Base-by-base conservation (phyloP, 805 yeast genomes). In the Ogataea minuta region DNA sequence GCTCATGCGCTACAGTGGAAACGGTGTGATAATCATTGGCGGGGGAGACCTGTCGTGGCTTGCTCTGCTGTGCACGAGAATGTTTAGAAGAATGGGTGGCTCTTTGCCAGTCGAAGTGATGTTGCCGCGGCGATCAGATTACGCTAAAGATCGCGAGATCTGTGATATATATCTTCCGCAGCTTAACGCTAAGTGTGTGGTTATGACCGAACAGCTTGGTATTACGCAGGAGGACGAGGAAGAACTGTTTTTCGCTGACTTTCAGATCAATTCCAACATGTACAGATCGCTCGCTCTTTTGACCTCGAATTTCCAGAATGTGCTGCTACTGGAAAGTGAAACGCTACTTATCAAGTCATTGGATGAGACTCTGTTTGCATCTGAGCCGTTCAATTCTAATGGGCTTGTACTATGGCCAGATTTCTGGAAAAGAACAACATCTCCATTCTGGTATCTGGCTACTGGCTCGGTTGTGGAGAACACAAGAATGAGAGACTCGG, bases 371-470 rank as follows among this genome's bases (percentile, higher is more conserved):
- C 54, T 66, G 10, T 63, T 64, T 55, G 63, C 64, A 2, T 59
- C 69, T 13, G 71, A 73, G 36, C 77, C 83, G 4, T 81, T 71
- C 56, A 47, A 49, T 16, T 57, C 70, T 5, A 56, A 65, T 14
- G 88, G 88, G 3, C 59, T 82, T 46, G 69, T 82, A 17, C 60
- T 75, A 6, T 87, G 95, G 91, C 90, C 91, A 4, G 95, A 85
- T 61, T 84, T 78, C 57, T 84, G 93, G 89, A 73, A 76, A 54
- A 71, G 95, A 47, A 75, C 81, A 6, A 84, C 89, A 3, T 74
- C 84, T 2, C 95, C 95, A 6, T 63, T 64, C 23, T 81, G 74
- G 53, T 87, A 83, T 58, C 68, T 74, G 13, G 75, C 84, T 45
- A 80, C 83, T 0, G 80, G 74, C 1, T 57, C 71, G 9, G 57